phyloP scores from a whole-genome alignment of 2,329 filamentous ascomycete species.

The Fusarium domesticum region DNA sequence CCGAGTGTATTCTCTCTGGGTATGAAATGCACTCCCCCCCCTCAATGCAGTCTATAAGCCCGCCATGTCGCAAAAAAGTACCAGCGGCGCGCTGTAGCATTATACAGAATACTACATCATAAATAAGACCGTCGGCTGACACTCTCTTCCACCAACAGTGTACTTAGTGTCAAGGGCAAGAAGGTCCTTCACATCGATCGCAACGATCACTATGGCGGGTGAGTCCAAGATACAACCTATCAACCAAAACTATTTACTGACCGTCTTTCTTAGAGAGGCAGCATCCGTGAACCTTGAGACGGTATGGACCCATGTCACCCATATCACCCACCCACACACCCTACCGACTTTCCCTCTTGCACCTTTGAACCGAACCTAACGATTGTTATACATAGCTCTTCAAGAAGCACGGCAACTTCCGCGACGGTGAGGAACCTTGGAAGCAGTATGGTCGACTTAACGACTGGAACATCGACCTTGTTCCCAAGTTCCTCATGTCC shows the following conservation, averaged over 20 bases:
- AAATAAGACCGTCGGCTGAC: conserved; percentile 26
- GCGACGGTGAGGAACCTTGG: conserved; percentile 83
- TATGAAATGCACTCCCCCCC: conserved; percentile 51
- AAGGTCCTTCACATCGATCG: conserved; percentile 99
- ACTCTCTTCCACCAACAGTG: conserved; percentile 43
- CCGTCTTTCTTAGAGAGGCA: conserved; percentile 61
- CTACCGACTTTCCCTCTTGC: background rate
- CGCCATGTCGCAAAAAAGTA: conserved; percentile 4
- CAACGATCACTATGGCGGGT: conserved; percentile 98
- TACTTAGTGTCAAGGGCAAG: conserved; percentile 96
- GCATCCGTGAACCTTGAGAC: conserved; percentile 96
- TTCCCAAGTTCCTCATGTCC: conserved; percentile 98
- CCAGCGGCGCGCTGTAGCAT: conserved; percentile 6
- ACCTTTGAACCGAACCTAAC: conserved; percentile 24
- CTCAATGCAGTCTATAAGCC: background rate
- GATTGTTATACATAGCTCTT: conserved; percentile 63
- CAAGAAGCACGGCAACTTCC: conserved; percentile 90
- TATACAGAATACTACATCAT: conserved; percentile 15
- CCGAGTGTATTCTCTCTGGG: conserved; percentile 98
- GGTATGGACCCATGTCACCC: conserved; percentile 48
- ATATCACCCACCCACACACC: conserved; percentile 11
- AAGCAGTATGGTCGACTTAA: conserved; percentile 95
- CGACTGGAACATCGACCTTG: conserved; percentile 99
- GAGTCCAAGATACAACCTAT: conserved; percentile 38
- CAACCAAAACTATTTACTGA: conserved; percentile 18